Conservation (phyloP, 345 rosid genomes). For the Gossypium longicalyx region DNA sequence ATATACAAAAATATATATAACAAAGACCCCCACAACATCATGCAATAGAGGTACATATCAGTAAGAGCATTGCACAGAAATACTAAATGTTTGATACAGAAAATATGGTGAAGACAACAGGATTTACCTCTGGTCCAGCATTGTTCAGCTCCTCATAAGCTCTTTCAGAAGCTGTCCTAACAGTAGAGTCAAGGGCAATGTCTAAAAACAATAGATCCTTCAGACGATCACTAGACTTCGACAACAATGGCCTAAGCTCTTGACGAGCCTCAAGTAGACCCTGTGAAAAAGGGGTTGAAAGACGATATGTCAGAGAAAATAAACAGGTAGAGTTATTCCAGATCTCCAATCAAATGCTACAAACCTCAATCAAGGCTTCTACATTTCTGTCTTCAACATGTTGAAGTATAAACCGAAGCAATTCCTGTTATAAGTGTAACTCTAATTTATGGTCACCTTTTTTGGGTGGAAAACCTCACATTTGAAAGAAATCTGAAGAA, state of each 20-base stretch:
- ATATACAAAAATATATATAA: slow-evolving; percentile 10
- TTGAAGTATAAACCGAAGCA: slow-evolving; percentile 71
- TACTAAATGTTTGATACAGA: slow-evolving; percentile 6
- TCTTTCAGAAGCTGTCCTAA: slow-evolving; percentile 91
- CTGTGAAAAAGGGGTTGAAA: slow-evolving; percentile 28
- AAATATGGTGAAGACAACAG: slow-evolving; percentile 13
- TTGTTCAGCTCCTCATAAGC: slow-evolving; percentile 76
- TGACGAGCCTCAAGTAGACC: slow-evolving; percentile 97
- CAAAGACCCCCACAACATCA: slow-evolving; percentile 4
- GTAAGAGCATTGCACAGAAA: slow-evolving; percentile 5
- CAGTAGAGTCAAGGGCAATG: slow-evolving; percentile 87
- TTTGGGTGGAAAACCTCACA: slow-evolving; percentile 4
- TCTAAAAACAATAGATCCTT: slow-evolving; percentile 93
- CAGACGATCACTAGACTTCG: slow-evolving; percentile 67
- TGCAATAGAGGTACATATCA: not conserved
- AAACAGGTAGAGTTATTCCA: slow-evolving; percentile 5
- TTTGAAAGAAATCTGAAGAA: slow-evolving; percentile 19
- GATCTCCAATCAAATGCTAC: slow-evolving; percentile 3
- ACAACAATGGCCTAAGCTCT: slow-evolving; percentile 73
- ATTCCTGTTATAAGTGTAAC: slow-evolving; percentile 44
- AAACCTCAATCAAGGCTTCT: slow-evolving; percentile 86
- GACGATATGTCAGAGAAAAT: not conserved
- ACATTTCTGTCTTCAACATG: slow-evolving; percentile 90
- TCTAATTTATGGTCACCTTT: slow-evolving; percentile 9
- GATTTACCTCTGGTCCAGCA: slow-evolving; percentile 77